Evolutionary conservation across 768 basidiomycete genomes (phyloP), one percentile per base, ranked within the genome.

Genomic region (Boletus bicolor): DNA sequence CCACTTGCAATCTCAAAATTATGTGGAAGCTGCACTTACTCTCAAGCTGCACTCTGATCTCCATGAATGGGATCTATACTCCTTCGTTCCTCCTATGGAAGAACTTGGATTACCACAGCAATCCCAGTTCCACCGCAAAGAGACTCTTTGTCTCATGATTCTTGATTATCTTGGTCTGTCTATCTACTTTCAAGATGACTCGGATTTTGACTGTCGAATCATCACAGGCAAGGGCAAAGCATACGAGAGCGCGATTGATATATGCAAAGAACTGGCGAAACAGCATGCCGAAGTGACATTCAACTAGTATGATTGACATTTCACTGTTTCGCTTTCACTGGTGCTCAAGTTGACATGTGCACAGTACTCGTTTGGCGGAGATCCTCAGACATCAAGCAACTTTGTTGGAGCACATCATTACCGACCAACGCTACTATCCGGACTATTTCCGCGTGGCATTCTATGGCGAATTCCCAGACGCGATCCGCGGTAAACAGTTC

Each of bases 371-470:
- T 51, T 77, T 95, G 15, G 87, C 92, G 1, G 93, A 95, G 67
- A 87, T 96, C 54, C 75, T 94, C 34, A 79, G 84, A 45, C 91
- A 95, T 69, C 87, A 95, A 75, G 91, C 93, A n/a, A 82, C 85
- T 14, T 74, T 96, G 11, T 75, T 92, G 53, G 93, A 95, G 59
- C 88, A 90, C 62, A 95, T 96, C 57, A 86, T 91, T 47, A 83
- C 79, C 36, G 83, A 90, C 56, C 85, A 89, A 70, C 83, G 91
- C 47, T 91, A 91, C 60, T 93, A 93, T 66, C 84, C 92, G 19
- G 94, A 93, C 64, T 97, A 95, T 72, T 98, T 94, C 77, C 80
- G 92, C 45, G 91, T 98, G 36, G 88, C 89, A 5, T 98, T 94
- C 74, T 97, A 87, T 72, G 95, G 96, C 26, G 90, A 86, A 62